A percentile compares a stretch with the other conserved stretches of the same genome.
Conservation (phyloP, 2,329 filamentous ascomycete species). For the Raffaelea albimanens region DNA sequence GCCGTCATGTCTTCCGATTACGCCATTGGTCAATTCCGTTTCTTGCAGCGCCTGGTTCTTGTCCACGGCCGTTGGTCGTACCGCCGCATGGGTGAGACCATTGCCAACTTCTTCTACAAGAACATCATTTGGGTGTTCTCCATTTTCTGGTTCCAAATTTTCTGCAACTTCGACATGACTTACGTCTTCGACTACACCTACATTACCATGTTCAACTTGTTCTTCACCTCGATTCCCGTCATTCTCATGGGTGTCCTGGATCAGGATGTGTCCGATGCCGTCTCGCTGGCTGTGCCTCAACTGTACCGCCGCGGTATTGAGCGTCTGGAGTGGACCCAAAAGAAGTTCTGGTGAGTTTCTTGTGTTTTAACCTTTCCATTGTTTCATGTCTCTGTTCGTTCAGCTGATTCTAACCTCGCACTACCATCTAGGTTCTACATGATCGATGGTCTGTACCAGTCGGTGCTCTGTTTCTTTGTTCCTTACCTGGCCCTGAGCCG, state of each 20-base stretch:
- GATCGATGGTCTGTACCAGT: conserved; percentile 90
- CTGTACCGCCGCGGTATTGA: conserved; percentile 94
- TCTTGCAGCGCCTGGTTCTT: conserved; percentile 72
- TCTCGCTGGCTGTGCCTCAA: conserved; percentile 89
- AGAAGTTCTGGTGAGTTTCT: conserved; percentile 79
- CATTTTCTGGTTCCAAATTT: conserved; percentile 97
- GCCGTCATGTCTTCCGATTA: conserved; percentile 96
- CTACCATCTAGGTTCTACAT: conserved; percentile 67
- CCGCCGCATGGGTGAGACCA: conserved; percentile 80
- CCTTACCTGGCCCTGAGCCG: conserved; percentile 76
- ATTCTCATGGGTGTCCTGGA: conserved; percentile 95
- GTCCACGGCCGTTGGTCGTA: conserved; percentile 98
- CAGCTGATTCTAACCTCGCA: no score
- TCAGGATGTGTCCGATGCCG: conserved; percentile 89
- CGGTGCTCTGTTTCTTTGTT: conserved; percentile 85
- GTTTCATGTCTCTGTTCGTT: no score
- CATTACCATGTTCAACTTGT: conserved; percentile 91
- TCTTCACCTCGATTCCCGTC: conserved; percentile 90
- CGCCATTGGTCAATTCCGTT: conserved; percentile 89
- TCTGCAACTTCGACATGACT: conserved; percentile 89
- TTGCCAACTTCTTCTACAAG: conserved; percentile 99
- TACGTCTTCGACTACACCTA: conserved; percentile 98
- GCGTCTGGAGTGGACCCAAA: conserved; percentile 89
- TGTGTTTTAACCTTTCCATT: no score
- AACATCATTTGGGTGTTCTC: conserved; percentile 97